Conservation (phyloP, 2,329 filamentous ascomycete genomes). For the Dactylellina cionopaga region DNA sequence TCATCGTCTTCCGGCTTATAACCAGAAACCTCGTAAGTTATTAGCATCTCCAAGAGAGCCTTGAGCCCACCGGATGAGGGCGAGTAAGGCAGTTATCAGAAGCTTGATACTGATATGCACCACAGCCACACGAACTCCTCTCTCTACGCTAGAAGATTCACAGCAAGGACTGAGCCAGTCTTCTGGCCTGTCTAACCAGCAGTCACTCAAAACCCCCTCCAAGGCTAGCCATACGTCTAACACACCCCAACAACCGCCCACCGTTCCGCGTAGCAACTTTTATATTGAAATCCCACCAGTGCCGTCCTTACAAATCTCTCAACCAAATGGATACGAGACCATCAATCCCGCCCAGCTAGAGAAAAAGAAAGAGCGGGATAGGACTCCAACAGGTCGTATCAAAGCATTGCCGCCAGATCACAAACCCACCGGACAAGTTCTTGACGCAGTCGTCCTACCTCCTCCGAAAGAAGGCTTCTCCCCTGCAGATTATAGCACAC, state of each 20-base stretch:
- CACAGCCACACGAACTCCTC: conserved; percentile 30
- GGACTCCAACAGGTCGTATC: not conserved
- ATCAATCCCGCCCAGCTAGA: conserved; percentile 9
- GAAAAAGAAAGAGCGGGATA: conserved; percentile 16
- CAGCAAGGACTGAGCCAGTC: conserved; percentile 25
- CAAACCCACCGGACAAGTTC: conserved; percentile 36
- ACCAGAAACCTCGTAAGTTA: conserved; percentile 38
- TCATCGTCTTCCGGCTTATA: conserved; percentile 31
- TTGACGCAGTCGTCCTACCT: conserved; percentile 55
- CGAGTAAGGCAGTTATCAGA: no score
- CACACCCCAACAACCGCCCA: conserved; percentile 35
- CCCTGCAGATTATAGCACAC: conserved; percentile 23
- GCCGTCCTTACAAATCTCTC: conserved; percentile 13
- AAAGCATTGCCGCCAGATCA: conserved; percentile 18
- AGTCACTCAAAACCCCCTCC: conserved; percentile 9
- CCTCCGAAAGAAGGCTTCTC: conserved; percentile 48
- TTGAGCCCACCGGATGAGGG: no score
- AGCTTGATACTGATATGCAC: not conserved
- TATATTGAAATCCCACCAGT: conserved; percentile 43
- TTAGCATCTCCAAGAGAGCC: no score
- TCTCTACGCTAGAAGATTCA: conserved; percentile 30
- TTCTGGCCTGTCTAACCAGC: not conserved
- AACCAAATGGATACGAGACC: conserved; percentile 32
- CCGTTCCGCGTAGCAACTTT: conserved; percentile 47
- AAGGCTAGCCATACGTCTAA: not conserved